Base-by-base conservation (phyloP, 164 flowering plant genomes). In the Saururus chinensis region DNA sequence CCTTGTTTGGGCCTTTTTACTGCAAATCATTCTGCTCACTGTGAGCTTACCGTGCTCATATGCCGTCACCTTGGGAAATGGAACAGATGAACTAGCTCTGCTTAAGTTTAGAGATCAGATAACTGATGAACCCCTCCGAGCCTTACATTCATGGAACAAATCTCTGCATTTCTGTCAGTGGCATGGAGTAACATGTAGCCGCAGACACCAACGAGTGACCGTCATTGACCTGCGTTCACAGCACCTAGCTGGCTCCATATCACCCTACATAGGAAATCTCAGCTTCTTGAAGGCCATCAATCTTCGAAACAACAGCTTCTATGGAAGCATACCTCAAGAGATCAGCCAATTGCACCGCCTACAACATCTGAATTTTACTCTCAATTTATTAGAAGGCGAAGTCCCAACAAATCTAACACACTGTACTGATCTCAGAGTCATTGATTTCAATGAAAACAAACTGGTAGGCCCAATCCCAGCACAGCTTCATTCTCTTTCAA, bases 381-480 rank as follows among this genome's bases (percentile, higher is more conserved):
- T 14, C 22, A 82, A 82, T 63, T 20, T 13, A 60, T 24, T 79
- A 0, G 17, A 57, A 40, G 83, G 81, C 11, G 54, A 5, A 0
- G 64, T 82, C 14, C 84, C 87, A 1, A 4, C 49, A 0, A 72
- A 71, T 54, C 60, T 80, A 45, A 63, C 67, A 6, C 42, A 11
- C 42, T 40, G 42, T 35, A n/a, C 3, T 0, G 52, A 69, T 14
- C 81, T 81, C 60, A 0, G 4, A 25, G 2, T 19, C 57, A 60
- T 82, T 16, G 76, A 72, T 52, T 59, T 79, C 59, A 53, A 0
- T 51, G 20, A 24, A 25, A 83, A 54, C 13, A 1, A 23, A 48
- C 51, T 55, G 9, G 19, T 12, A 0, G 66, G 66, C 0, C 10
- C 11, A 13, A 20, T 63, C 9, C 59, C 49, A 0, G 7, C 9